Evolutionary conservation across 768 basidiomycete species (phyloP).

Genomic region (Pleurotus cornucopiae): DNA sequence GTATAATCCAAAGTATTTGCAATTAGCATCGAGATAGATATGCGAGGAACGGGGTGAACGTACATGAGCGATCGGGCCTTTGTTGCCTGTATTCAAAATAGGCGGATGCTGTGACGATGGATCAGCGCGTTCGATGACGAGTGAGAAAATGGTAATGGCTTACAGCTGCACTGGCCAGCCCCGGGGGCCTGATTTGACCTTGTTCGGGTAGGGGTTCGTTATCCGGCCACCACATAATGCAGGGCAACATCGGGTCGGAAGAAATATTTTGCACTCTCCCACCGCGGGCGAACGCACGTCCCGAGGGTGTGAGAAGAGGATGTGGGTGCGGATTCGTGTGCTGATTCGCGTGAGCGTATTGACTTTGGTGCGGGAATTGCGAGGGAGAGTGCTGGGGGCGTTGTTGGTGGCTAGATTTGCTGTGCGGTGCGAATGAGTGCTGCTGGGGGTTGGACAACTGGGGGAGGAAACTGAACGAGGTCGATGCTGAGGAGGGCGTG

Average conservation of each 20-base stretch:
- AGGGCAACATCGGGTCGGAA: slow-evolving; percentile 63
- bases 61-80: slow-evolving; percentile 82
- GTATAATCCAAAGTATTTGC: slow-evolving; percentile 6
- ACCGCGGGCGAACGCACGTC: slow-evolving; percentile 69
- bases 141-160: slow-evolving; percentile 14
- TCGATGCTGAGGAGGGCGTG: slow-evolving; percentile 31
- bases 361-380: too few species aligned
- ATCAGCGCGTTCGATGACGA: neutral
- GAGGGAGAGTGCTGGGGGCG: too few species aligned
- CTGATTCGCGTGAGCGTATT: too few species aligned
- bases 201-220: slow-evolving; percentile 81
- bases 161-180: slow-evolving; percentile 51
- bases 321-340: slow-evolving; percentile 27
- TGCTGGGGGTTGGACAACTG: too few species aligned
- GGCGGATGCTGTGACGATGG: slow-evolving; percentile 59
- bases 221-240: slow-evolving; percentile 89
- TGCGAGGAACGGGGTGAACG: slow-evolving; percentile 26
- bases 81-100: slow-evolving; percentile 85
- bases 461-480: slow-evolving; percentile 9
- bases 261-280: slow-evolving; percentile 82
- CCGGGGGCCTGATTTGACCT: slow-evolving; percentile 69
- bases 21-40: slow-evolving; percentile 14
- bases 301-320: slow-evolving; percentile 79
- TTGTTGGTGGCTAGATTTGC: too few species aligned
- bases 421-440: too few species aligned